phyloP scores from a whole-genome alignment of 1,139 yeast species.

The Pichia terricola region DNA sequence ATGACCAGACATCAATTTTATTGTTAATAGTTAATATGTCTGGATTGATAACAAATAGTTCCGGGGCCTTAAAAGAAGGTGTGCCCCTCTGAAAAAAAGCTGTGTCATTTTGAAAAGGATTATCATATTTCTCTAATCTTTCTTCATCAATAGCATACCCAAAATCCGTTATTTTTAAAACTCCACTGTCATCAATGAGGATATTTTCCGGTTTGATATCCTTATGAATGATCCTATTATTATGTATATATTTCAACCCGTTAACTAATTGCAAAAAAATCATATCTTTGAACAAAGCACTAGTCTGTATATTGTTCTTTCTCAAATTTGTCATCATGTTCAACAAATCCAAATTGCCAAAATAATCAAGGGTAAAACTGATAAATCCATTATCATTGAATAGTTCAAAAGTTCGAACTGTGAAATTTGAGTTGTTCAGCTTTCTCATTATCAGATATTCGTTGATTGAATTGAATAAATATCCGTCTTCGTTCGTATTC shows the following conservation, averaged over 20 bases:
- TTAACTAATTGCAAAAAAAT: constrained; percentile 39
- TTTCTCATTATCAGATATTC: constrained; percentile 19
- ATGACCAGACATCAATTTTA: constrained; percentile 38
- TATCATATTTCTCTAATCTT: constrained; percentile 17
- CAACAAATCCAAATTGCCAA: constrained; percentile 39
- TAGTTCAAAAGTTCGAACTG: not conserved
- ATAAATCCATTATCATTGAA: constrained; percentile 1
- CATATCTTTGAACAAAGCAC: constrained; percentile 29
- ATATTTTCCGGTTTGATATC: constrained; percentile 51
- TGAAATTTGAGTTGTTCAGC: not conserved
- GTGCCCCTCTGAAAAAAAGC: constrained; percentile 38
- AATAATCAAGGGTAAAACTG: constrained; percentile 31
- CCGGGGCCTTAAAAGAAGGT: constrained; percentile 48
- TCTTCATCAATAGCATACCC: constrained; percentile 38
- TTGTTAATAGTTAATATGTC: not conserved
- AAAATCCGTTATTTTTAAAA: constrained; percentile 40
- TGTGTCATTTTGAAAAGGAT: not conserved
- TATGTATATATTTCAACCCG: constrained; percentile 39
- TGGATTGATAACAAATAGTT: constrained; percentile 28
- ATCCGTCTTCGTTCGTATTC: constrained; percentile 1
- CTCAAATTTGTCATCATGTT: constrained; percentile 33
- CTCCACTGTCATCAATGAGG: constrained; percentile 36
- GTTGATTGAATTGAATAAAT: constrained; percentile 18
- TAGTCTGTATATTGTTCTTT: constrained; percentile 19
- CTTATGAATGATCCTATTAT: constrained; percentile 36